phyloP scores from a whole-genome alignment of 23 red algal genomes.

The Gracilaria vermiculophylla region DNA sequence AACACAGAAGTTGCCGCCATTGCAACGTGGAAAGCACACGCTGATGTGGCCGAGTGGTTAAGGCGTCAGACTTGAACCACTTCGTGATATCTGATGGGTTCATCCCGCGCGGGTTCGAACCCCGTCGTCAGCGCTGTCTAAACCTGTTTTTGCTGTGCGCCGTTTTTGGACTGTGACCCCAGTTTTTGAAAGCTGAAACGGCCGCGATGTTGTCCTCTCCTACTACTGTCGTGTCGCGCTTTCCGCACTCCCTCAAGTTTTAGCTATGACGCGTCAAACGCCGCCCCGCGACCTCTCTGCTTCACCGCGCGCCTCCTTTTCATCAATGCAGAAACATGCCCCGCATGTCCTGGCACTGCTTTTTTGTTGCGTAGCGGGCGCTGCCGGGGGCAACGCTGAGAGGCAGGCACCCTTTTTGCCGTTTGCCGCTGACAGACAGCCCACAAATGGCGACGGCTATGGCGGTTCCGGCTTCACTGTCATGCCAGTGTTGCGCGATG shows the following conservation, averaged over 20 bases:
- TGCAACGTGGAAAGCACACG: background rate
- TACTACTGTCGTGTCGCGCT: too few species aligned
- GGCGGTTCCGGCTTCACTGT: conserved; percentile 70
- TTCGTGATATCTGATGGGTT: conserved; percentile 7
- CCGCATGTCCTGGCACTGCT: background rate
- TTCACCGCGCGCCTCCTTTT: background rate
- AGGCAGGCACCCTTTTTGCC: background rate
- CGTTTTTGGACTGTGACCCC: too few species aligned
- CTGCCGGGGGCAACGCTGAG: background rate
- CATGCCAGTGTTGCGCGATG: conserved; percentile 46
- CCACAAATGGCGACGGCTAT: conserved; percentile 52
- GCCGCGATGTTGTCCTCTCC: too few species aligned
- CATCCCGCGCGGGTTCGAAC: conserved; percentile 33
- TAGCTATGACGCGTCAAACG: too few species aligned
- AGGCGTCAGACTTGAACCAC: conserved; percentile 25
- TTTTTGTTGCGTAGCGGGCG: background rate
- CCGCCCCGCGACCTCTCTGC: background rate
- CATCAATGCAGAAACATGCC: too few species aligned
- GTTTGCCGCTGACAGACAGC: background rate
- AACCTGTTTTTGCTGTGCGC: background rate
- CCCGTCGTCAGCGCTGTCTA: conserved; percentile 2
- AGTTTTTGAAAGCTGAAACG: background rate
- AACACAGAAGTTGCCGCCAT: too few species aligned
- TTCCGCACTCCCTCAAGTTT: too few species aligned
- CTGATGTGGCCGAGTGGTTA: conserved; percentile 44